Evolutionary conservation across 495 filamentous ascomycete genomes (phyloP).

Genomic region (Staphylotrichum tortipilum): DNA sequence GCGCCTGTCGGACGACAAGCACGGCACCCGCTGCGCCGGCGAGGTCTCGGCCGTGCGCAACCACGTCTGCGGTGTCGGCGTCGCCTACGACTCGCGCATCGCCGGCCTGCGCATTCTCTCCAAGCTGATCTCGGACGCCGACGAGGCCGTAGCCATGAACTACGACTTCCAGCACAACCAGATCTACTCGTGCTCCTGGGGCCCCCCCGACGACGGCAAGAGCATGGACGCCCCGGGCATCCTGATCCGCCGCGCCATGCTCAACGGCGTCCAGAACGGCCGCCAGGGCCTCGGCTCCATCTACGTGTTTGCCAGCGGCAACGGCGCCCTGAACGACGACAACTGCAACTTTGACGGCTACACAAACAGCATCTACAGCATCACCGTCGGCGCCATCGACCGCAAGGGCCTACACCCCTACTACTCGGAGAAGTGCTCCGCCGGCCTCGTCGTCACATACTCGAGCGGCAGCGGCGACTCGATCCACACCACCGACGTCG

Average conservation of each 20-base stretch:
- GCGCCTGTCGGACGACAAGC: conserved; percentile 67
- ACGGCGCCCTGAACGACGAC: conserved; percentile 77
- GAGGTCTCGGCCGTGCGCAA: conserved; percentile 88
- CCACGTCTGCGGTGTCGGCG: conserved; percentile 88
- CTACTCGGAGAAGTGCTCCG: conserved; percentile 94
- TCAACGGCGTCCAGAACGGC: conserved; percentile 85
- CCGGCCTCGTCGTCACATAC: conserved; percentile 90
- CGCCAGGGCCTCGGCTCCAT: conserved; percentile 78
- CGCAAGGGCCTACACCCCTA: conserved; percentile 74
- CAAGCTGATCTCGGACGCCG: conserved; percentile 79
- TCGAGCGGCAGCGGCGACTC: conserved; percentile 81
- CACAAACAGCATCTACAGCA: conserved; percentile 98
- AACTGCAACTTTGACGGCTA: conserved; percentile 99
- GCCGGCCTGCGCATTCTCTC: conserved; percentile 86
- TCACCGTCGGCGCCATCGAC: conserved; percentile 92
- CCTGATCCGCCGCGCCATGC: conserved; percentile 80
- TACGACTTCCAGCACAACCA: conserved; percentile 85
- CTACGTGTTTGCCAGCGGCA: conserved; percentile 95
- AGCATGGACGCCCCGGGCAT: conserved; percentile 92
- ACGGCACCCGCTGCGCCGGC: conserved; percentile 90
- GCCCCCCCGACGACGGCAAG: conserved; percentile 82
- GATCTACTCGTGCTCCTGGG: conserved; percentile 98
- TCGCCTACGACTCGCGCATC: conserved; percentile 86
- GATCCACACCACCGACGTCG: conserved; percentile 96
- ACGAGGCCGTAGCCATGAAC: conserved; percentile 88